phyloP scores from a whole-genome alignment of 164 flowering plant species.

The Tinospora cordifolia region DNA sequence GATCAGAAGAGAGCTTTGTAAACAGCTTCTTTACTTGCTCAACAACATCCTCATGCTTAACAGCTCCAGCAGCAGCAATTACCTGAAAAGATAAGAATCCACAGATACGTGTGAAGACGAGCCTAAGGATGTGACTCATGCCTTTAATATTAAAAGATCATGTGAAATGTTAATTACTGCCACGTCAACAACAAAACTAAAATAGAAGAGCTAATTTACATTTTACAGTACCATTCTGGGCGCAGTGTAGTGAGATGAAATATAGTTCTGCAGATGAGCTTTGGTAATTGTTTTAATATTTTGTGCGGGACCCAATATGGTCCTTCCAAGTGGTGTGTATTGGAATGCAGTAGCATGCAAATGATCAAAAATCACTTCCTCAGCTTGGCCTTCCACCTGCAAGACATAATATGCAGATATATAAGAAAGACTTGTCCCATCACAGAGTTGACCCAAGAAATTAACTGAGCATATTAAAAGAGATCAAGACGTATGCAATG shows the following conservation, averaged over 20 bases:
- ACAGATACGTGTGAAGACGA: not conserved
- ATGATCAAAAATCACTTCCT: constrained; percentile 96
- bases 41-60: constrained; percentile 90
- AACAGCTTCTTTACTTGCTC: constrained; percentile 71
- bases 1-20: constrained; percentile 68
- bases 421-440: not conserved
- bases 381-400: constrained; percentile 83
- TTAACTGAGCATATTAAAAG: not conserved
- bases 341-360: constrained; percentile 98
- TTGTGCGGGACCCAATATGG: constrained; percentile 87
- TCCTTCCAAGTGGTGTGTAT: constrained; percentile 83
- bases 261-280: constrained; percentile 62
- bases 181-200: not conserved
- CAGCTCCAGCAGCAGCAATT: constrained; percentile 87
- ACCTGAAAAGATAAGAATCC: constrained; percentile 41
- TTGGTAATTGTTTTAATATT: constrained; percentile 71
- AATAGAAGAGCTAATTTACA: not conserved
- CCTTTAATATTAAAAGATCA: not conserved
- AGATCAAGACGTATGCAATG: not conserved
- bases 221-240: constrained; percentile 66
- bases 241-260: constrained; percentile 80
- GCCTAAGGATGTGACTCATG: constrained; percentile 5
- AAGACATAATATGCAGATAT: constrained; percentile 5
- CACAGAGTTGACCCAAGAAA: not conserved
- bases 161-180: not conserved